Evolutionary conservation across 768 basidiomycete species (phyloP).

Genomic region (Russula olivacea): DNA sequence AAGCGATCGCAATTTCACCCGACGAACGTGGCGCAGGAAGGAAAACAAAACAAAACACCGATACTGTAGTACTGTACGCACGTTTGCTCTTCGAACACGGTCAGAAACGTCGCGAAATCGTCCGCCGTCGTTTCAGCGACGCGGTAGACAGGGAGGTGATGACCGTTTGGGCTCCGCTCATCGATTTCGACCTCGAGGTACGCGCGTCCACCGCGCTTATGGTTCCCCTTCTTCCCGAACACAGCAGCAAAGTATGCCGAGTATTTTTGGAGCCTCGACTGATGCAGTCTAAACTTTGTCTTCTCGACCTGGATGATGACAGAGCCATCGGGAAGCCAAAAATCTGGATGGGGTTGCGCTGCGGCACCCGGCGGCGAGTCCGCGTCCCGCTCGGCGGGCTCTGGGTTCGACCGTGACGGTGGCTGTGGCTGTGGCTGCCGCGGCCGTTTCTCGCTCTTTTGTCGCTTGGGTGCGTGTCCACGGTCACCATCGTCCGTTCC

Average conservation of each 20-base stretch:
- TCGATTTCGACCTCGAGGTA: constrained; percentile 10
- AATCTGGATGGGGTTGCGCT: constrained; percentile 17
- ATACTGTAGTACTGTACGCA: constrained; percentile 26
- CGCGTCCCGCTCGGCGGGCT: too few relatives aligned
- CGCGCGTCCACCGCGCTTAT: neutral
- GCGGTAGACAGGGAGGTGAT: constrained; percentile 25
- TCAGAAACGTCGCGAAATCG: constrained; percentile 35
- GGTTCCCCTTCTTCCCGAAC: constrained; percentile 20
- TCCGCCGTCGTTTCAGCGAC: constrained; percentile 28
- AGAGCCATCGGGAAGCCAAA: constrained; percentile 37
- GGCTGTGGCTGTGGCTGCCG: too few relatives aligned
- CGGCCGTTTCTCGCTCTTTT: neutral
- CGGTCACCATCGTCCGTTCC: neutral
- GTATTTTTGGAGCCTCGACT: constrained; percentile 32
- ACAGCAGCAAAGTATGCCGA: constrained; percentile 34
- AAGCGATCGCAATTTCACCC: neutral
- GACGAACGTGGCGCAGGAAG: neutral
- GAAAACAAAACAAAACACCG: too few relatives aligned
- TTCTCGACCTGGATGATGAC: constrained; percentile 34
- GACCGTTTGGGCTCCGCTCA: neutral
- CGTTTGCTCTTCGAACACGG: constrained; percentile 33
- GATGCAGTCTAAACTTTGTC: constrained; percentile 35
- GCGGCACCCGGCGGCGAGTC: neutral
- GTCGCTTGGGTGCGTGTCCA: neutral
- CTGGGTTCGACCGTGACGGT: too few relatives aligned